A percentile compares a stretch with the other conserved stretches of the same genome.
These are phyloP conservation scores for Elsinoe australis DNA, from an alignment of 2,329 filamentous ascomycete species.

Conservation along the genomic window DNA sequence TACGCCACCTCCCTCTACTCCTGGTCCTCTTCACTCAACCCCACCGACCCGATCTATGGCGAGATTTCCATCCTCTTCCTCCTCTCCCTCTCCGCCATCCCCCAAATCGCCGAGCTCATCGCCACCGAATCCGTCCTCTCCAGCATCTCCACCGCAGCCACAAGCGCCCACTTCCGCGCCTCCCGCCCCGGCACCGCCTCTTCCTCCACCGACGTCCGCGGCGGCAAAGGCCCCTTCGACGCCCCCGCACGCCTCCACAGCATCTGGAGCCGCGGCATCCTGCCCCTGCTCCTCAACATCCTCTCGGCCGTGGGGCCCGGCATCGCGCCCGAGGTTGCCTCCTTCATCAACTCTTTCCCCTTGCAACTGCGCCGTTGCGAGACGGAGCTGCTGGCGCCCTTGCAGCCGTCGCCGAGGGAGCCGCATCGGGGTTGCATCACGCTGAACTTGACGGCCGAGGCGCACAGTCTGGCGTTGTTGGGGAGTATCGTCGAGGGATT, in stretches of 20 bases:
- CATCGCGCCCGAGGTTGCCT: slow-evolving; percentile 74
- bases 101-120: slow-evolving; percentile 76
- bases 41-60: slow-evolving; percentile 85
- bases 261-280: slow-evolving; percentile 81
- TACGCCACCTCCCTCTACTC: slow-evolving; percentile 83
- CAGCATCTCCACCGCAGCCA: slow-evolving; percentile 68
- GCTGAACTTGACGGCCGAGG: slow-evolving; percentile 65
- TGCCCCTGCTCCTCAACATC: slow-evolving; percentile 83
- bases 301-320: slow-evolving; percentile 72
- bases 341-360: slow-evolving; percentile 84
- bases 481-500: slow-evolving; percentile 63
- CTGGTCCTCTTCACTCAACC: slow-evolving; percentile 78
- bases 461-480: slow-evolving; percentile 70
- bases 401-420: slow-evolving; percentile 32
- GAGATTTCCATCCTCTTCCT: slow-evolving; percentile 86
- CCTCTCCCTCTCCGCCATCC: slow-evolving; percentile 75
- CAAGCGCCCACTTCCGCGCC: slow-evolving; percentile 67
- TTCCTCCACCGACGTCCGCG: no score
- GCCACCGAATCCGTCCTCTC: slow-evolving; percentile 78
- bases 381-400: slow-evolving; percentile 59
- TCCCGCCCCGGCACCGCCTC: neutral
- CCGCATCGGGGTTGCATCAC: slow-evolving; percentile 57
- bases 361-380: slow-evolving; percentile 66
- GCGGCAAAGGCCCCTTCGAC: slow-evolving; percentile 71
- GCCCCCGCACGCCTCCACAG: slow-evolving; percentile 68